These are phyloP conservation scores for Stipa capillata DNA, from an alignment of 176 grass and related monocot genomes.

Conservation along the genomic window DNA sequence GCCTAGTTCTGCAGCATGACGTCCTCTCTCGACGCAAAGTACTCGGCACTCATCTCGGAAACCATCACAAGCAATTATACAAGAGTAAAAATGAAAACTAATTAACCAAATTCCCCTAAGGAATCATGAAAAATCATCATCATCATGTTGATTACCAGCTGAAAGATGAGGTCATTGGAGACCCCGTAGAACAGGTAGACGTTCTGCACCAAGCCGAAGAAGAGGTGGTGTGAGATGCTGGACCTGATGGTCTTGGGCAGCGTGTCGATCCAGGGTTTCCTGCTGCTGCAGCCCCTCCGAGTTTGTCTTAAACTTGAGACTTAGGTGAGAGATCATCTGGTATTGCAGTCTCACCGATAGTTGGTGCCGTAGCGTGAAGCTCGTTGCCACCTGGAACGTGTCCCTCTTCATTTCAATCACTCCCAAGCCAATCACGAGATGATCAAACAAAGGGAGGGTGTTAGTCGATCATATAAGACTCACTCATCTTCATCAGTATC, in stretches of 20 bases:
- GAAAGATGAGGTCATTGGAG: constrained; percentile 75
- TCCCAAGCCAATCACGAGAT: no score
- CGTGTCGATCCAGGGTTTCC: constrained; percentile 52
- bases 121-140: not conserved
- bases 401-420: no score
- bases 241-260: constrained; percentile 82
- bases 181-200: constrained; percentile 70
- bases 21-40: constrained; percentile 79
- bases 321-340: constrained; percentile 81
- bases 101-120: not conserved
- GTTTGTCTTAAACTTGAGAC: constrained; percentile 76
- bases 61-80: constrained; percentile 28
- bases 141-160: constrained; percentile 36
- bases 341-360: constrained; percentile 55
- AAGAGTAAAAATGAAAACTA: no score
- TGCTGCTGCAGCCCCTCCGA: constrained; percentile 81
- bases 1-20: constrained; percentile 79
- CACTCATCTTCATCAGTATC: no score
- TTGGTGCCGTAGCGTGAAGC: constrained; percentile 61
- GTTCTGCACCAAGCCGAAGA: constrained; percentile 57
- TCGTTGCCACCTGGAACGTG: constrained; percentile 53
- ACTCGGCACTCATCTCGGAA: constrained; percentile 80
- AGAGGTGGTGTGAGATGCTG: constrained; percentile 78
- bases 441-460: no score
- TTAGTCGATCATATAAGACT: no score